A percentile compares a stretch with the other conserved stretches of the same genome.
Evolutionary conservation across 805 yeast species (phyloP).

Genomic region (Myxozyma mucilagina): DNA sequence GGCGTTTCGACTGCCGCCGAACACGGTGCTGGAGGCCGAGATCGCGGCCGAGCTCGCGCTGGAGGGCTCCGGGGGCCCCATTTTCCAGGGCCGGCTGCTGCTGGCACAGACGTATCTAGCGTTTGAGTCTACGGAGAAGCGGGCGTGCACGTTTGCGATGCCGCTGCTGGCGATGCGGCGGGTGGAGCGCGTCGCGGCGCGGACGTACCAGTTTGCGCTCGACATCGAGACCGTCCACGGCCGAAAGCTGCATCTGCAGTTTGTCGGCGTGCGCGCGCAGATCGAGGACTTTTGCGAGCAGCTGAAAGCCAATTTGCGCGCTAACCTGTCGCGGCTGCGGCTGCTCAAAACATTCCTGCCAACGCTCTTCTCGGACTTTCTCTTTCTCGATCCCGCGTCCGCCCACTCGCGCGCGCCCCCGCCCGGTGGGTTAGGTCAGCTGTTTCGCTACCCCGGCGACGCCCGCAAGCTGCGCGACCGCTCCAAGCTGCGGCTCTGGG

Average conservation of each 20-base stretch:
- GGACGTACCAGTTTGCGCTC: constrained; percentile 75
- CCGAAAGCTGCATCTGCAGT: constrained; percentile 61
- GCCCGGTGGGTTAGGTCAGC: constrained; percentile 87
- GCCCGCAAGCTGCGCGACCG: constrained; percentile 74
- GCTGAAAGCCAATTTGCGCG: constrained; percentile 60
- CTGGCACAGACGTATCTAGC: constrained; percentile 74
- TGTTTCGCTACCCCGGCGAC: constrained; percentile 87
- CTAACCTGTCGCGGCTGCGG: constrained; percentile 63
- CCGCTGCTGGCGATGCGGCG: constrained; percentile 78
- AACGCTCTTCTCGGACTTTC: constrained; percentile 81
- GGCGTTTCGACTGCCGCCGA: constrained; percentile 69
- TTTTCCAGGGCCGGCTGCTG: constrained; percentile 64
- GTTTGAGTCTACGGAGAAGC: constrained; percentile 70
- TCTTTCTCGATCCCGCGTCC: constrained; percentile 44
- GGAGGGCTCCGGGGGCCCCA: constrained; percentile 34
- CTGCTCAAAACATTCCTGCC: constrained; percentile 63
- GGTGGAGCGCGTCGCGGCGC: constrained; percentile 81
- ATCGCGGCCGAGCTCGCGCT: constrained; percentile 62
- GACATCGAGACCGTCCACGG: constrained; percentile 69
- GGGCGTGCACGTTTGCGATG: constrained; percentile 65
- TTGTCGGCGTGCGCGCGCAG: constrained; percentile 74
- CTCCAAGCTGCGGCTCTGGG: constrained; percentile 88
- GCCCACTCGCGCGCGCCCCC: constrained; percentile 42
- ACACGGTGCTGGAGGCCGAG: constrained; percentile 65
- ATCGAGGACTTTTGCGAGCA: constrained; percentile 77